phyloP scores from a whole-genome alignment of 768 basidiomycete species.

The Termitomyces sp. region DNA sequence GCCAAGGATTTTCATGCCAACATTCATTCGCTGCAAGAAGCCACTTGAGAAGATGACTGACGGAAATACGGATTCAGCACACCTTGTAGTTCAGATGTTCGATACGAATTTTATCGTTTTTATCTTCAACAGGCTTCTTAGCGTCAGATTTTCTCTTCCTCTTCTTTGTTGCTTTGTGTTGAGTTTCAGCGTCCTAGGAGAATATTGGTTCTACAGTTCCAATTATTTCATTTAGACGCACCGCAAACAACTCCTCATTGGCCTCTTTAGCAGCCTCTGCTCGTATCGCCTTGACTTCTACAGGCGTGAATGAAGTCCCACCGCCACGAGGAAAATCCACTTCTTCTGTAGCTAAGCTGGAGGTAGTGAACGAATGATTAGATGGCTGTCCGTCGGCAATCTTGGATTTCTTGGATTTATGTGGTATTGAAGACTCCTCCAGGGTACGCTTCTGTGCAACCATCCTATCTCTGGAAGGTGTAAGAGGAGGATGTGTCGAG shows the following conservation, averaged over 20 bases:
- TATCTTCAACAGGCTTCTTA: constrained; percentile 31
- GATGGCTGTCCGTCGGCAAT: constrained; percentile 28
- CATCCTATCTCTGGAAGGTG: constrained; percentile 25
- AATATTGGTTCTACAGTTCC: constrained; percentile 11
- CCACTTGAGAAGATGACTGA: neutral
- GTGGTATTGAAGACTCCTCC: constrained; percentile 47
- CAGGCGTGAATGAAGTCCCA: constrained; percentile 81
- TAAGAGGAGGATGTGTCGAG: neutral
- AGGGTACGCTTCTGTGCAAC: constrained; percentile 58
- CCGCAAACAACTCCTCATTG: constrained; percentile 74
- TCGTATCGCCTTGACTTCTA: constrained; percentile 83
- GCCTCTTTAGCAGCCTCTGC: constrained; percentile 86
- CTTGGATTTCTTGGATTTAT: constrained; percentile 64
- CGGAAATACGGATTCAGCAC: constrained; percentile 4
- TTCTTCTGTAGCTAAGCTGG: constrained; percentile 54
- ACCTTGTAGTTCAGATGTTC: constrained; percentile 96
- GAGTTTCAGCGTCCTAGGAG: constrained; percentile 36
- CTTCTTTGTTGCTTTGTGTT: constrained; percentile 41
- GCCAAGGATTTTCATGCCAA: constrained; percentile 87
- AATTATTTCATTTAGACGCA: constrained; percentile 25
- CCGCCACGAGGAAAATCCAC: constrained; percentile 96
- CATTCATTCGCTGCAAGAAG: constrained; percentile 57
- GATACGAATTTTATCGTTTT: constrained; percentile 63
- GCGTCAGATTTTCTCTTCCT: constrained; percentile 46
- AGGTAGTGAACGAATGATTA: constrained; percentile 23